Percentiles rank a stretch among this genome's conserved stretches.
Conservation (phyloP, 768 basidiomycete species). For the Psilocybe cubensis region DNA sequence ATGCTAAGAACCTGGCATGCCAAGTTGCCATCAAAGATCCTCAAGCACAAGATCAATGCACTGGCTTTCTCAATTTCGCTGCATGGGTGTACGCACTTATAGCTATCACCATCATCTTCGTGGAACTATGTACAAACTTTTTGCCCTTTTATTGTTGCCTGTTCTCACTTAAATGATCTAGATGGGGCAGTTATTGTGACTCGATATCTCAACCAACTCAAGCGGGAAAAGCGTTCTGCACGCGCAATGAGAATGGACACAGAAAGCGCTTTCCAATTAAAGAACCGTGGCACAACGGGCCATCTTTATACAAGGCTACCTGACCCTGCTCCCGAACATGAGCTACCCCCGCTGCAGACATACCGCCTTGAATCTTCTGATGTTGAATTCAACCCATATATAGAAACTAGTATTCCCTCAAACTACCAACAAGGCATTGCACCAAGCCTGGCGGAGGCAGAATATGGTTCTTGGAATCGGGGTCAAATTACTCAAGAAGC, state of each 20-base stretch:
- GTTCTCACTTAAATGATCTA: slow-evolving; percentile 31
- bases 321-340: slow-evolving; percentile 9
- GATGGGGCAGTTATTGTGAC: slow-evolving; percentile 58
- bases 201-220: slow-evolving; percentile 56
- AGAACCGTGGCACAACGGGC: slow-evolving; percentile 15
- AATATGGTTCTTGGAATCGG: slow-evolving; percentile 40
- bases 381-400: slow-evolving; percentile 45
- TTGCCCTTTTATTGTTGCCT: slow-evolving; percentile 6
- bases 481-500: slow-evolving; percentile 35
- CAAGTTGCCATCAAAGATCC: slow-evolving; percentile 43
- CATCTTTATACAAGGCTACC: slow-evolving; percentile 28
- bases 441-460: slow-evolving; percentile 26
- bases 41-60: slow-evolving; percentile 48
- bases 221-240: slow-evolving; percentile 49
- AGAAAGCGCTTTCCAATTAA: slow-evolving; percentile 39
- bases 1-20: slow-evolving; percentile 48
- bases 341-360: slow-evolving; percentile 12
- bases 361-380: slow-evolving; percentile 11
- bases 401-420: slow-evolving; percentile 24
- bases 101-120: slow-evolving; percentile 45
- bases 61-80: slow-evolving; percentile 41
- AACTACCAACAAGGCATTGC: slow-evolving; percentile 7
- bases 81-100: slow-evolving; percentile 50
- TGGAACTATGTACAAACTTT: slow-evolving; percentile 53
- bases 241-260: slow-evolving; percentile 39